A percentile compares a stretch with the other conserved stretches of the same genome.
These are phyloP conservation scores for Aspergillus udagawae DNA, from an alignment of 2,329 filamentous ascomycete genomes.

Conservation along the genomic window DNA sequence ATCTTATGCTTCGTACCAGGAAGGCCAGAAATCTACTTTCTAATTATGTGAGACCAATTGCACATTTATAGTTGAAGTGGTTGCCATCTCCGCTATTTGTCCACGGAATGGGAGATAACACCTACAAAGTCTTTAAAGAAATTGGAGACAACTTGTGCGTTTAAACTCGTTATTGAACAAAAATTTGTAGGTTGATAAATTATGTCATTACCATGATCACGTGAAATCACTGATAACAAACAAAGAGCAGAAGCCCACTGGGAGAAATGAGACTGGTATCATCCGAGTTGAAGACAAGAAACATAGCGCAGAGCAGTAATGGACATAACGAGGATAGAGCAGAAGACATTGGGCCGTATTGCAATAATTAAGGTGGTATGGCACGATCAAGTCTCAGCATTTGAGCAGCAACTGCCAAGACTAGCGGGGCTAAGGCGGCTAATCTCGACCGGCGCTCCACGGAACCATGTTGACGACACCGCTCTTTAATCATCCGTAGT, in stretches of 20 bases:
- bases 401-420: conserved; percentile 22
- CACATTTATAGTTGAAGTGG: neutral
- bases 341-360: conserved; percentile 11
- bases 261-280: conserved; percentile 38
- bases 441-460: conserved; percentile 24
- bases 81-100: neutral
- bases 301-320: conserved; percentile 15
- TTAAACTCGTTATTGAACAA: neutral
- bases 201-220: conserved; percentile 29
- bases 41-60: neutral
- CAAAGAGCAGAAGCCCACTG: conserved; percentile 25
- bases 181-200: conserved; percentile 11
- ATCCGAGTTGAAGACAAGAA: conserved; percentile 25
- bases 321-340: conserved; percentile 13
- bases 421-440: conserved; percentile 20
- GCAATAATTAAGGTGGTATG: conserved; percentile 4
- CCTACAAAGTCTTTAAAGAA: neutral
- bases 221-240: conserved; percentile 23
- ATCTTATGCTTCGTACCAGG: neutral
- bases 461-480: conserved; percentile 24
- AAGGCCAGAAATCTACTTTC: neutral
- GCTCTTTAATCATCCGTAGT: conserved; percentile 5
- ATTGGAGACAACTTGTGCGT: neutral
- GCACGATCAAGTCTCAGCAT: conserved; percentile 1
- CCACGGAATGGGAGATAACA: neutral